Evolutionary conservation across 257 asterid genomes (phyloP).

Genomic region (Plantago major): DNA sequence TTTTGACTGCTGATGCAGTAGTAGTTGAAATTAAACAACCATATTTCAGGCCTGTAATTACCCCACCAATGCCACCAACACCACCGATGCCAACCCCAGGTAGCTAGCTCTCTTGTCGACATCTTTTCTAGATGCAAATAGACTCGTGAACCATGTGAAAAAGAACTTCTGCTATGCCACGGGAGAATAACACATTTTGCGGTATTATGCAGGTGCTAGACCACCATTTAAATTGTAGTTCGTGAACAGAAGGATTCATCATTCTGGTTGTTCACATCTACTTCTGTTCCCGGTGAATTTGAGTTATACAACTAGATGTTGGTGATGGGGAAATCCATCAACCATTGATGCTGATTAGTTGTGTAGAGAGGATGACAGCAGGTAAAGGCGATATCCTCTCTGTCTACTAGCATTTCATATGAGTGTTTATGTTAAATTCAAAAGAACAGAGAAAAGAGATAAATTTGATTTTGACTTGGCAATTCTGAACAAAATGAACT

Average conservation of each 20-base stretch:
- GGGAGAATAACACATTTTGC: neutral
- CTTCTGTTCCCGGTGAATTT: neutral
- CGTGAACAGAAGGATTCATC: neutral
- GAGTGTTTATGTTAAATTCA: neutral
- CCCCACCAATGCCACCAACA: slow-evolving; percentile 47
- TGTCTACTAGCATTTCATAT: neutral
- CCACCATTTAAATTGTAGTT: slow-evolving; percentile 38
- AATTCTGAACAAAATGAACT: too few relatives aligned
- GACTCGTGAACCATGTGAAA: neutral
- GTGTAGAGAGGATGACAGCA: neutral
- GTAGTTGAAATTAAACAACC: slow-evolving; percentile 62
- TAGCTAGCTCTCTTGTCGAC: too few relatives aligned
- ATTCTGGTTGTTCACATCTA: neutral
- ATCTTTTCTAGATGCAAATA: too few relatives aligned
- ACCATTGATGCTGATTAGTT: slow-evolving; percentile 13
- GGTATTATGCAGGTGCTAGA: slow-evolving; percentile 41
- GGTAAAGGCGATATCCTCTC: neutral
- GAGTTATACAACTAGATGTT: neutral
- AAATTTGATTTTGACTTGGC: neutral
- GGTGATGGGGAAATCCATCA: slow-evolving; percentile 10
- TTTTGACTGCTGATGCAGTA: slow-evolving; percentile 75
- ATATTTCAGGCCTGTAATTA: slow-evolving; percentile 24
- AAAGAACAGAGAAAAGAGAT: neutral
- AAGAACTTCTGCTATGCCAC: neutral
- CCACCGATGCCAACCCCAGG: slow-evolving; percentile 46